Evolutionary conservation across 305 asterid species (phyloP).

Genomic region (Solanum hybrid): DNA sequence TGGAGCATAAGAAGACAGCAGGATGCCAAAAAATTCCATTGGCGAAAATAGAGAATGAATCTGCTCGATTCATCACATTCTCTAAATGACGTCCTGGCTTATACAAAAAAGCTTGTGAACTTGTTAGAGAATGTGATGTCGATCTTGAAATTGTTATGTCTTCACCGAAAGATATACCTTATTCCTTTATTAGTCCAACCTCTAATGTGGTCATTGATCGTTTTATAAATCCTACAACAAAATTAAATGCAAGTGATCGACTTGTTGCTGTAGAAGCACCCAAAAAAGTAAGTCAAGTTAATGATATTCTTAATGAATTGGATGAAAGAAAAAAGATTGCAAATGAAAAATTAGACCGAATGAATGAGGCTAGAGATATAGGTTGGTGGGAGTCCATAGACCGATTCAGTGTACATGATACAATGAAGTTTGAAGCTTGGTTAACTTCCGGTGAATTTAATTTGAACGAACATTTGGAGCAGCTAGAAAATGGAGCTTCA

Average conservation of each 20-base stretch:
- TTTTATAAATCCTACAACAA: background rate
- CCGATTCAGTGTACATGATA: background rate
- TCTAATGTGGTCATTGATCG: background rate
- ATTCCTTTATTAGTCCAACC: background rate
- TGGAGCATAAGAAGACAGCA: background rate
- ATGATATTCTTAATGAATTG: background rate
- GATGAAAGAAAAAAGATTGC: background rate
- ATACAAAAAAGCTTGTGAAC: background rate
- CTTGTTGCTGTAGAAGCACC: background rate
- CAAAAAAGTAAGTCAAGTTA: background rate
- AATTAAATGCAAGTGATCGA: background rate
- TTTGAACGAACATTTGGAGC: background rate
- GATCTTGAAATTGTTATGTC: background rate
- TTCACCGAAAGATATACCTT: background rate
- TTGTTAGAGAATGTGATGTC: background rate
- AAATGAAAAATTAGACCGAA: background rate
- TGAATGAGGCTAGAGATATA: background rate
- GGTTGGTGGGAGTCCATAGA: background rate
- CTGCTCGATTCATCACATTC: background rate
- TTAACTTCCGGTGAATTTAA: background rate
- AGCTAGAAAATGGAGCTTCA: background rate
- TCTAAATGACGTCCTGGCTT: background rate
- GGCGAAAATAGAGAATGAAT: background rate
- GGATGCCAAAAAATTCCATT: background rate
- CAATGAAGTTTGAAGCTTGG: background rate